Percentiles rank a stretch among this genome's conserved stretches.
phyloP scores from a whole-genome alignment of 2,329 filamentous ascomycete species.

The Phyllosticta citriasiana region DNA sequence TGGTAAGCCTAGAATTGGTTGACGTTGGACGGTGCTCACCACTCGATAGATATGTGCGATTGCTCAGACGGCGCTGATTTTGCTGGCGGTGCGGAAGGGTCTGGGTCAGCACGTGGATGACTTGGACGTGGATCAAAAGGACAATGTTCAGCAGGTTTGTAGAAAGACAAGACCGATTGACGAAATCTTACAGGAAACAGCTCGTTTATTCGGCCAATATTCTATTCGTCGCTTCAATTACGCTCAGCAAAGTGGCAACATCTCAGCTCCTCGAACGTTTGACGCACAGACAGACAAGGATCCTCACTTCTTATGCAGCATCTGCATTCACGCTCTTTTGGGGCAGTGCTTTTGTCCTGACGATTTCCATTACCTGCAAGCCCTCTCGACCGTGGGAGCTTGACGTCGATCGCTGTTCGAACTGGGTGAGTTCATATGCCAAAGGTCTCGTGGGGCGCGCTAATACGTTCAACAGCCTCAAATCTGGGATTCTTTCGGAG shows the following conservation, averaged over 20 bases:
- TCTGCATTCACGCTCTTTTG: slow-evolving; percentile 10
- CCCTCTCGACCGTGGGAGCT: slow-evolving; percentile 2
- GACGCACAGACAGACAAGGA: slow-evolving; percentile 10
- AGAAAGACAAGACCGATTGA: not conserved
- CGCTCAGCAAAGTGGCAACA: slow-evolving; percentile 13
- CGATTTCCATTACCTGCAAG: slow-evolving; percentile 12
- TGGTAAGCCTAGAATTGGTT: not conserved
- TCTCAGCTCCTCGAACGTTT: slow-evolving; percentile 13
- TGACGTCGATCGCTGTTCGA: slow-evolving; percentile 5
- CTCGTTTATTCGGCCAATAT: slow-evolving; percentile 11
- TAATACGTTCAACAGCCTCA: slow-evolving; percentile 6
- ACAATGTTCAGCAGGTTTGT: slow-evolving; percentile 1
- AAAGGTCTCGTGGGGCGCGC: not conserved
- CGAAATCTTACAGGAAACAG: not conserved
- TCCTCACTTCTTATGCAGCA: slow-evolving; percentile 11
- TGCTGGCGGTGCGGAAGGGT: slow-evolving; percentile 6
- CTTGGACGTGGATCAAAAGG: not conserved
- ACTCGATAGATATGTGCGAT: slow-evolving; percentile 4
- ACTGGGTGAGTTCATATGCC: slow-evolving; percentile 5
- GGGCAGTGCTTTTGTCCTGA: slow-evolving; percentile 12
- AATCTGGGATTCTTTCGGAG: slow-evolving; percentile 15
- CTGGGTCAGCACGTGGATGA: slow-evolving; percentile 4
- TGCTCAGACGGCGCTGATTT: slow-evolving; percentile 3
- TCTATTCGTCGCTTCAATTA: slow-evolving; percentile 13
- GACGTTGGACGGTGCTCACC: not conserved